Evolutionary conservation across 2,329 filamentous ascomycete species (phyloP), one percentile per base, ranked within the genome.

Genomic region (Davidsoniella eucalypti): DNA sequence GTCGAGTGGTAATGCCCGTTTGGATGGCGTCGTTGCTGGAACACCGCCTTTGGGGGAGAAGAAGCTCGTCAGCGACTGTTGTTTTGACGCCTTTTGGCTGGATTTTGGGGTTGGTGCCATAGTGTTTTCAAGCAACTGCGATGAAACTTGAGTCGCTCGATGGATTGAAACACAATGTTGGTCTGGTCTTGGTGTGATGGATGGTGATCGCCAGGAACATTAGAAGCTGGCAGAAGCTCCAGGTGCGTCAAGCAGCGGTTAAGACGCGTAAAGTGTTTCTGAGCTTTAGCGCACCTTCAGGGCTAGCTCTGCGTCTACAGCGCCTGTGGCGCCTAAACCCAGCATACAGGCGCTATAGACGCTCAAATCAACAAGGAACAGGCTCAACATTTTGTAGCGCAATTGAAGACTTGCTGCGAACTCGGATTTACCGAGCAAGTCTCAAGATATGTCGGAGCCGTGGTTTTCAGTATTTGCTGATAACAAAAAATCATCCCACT

Each of bases 21-120:
- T 48, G 25, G 46, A 42, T 12, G 38, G 18, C 61, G 10, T 75
- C 67, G 39, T 36, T 4, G 52, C 41, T 21, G 36, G 39, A 10
- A 37, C 40, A 37, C 37, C 41, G 23, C 16, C 21, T 55, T 74
- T 80, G 12, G 77, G 78, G 1, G 78, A 75, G 62, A 94, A 94
- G 66, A 94, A 94, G 60, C 80, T 88, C 2, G 86, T 92, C 54
- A 95, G 81, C 1, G 86, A 85, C 56, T 82, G 76, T 61, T 95
- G 86, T 58, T 82, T 84, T 64, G 82, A 84, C 8, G 44, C 36
- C 50, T 63, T 66, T 25, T 65, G 57, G 17, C 42, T 48, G 0
- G 66, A 56, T 47, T 69, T 69, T 1, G 69, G 52, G 39, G 57
- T 49, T 8, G 64, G 63, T 17, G 64, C 58, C 64, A 67, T 67